Base-by-base conservation (phyloP, 23 red algal genomes). In the Gracilaria domingensis region DNA sequence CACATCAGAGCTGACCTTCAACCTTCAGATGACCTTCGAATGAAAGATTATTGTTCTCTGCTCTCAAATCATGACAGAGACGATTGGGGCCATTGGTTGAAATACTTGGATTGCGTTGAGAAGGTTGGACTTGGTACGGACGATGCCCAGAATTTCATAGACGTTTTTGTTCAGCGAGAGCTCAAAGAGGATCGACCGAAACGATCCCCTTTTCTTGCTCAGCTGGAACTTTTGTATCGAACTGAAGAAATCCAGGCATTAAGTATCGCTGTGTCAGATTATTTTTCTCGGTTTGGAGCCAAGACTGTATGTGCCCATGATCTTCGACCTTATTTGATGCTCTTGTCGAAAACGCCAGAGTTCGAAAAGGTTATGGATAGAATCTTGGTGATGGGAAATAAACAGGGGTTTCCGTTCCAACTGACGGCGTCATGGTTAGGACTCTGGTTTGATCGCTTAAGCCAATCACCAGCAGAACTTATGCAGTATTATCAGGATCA, bases 31-130 rank as follows among this genome's bases (percentile, higher is more conserved):
- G 73, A 66, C 36, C 71, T 49, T 20, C 56, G 59, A 61, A 53
- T 70, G 44, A 90, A 64, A 8, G 73, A 90, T 17, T 90, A 65
- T 3, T 75, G 59, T 59, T 54, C 87, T 28, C 29, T 90, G 54
- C 49, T 90, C 26, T 40, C 20, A n/a, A 21, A 55, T 47, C 59
- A 90, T 81, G 87, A 80, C 35, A 18, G 50, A 34, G 76, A 90
- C 66, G 87, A 79, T 50, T 90, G 87, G 87, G 75, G 57, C 12
- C 57, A 90, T 35, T 90, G 87, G 87, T 23, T 90, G 37, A 11
- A 59, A 38, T 90, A 80, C 65, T 81, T 90, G 50, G 57, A 90
- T 33, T 80, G 71, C 12, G 64, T 90, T 57, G 64, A 79, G 35
- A 66, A 47, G 4, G 36, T 16, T 20, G 87, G 62, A 9, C n/a